Evolutionary conservation across 2,329 filamentous ascomycete genomes (phyloP).

Genomic region (Trichoderma breve): DNA sequence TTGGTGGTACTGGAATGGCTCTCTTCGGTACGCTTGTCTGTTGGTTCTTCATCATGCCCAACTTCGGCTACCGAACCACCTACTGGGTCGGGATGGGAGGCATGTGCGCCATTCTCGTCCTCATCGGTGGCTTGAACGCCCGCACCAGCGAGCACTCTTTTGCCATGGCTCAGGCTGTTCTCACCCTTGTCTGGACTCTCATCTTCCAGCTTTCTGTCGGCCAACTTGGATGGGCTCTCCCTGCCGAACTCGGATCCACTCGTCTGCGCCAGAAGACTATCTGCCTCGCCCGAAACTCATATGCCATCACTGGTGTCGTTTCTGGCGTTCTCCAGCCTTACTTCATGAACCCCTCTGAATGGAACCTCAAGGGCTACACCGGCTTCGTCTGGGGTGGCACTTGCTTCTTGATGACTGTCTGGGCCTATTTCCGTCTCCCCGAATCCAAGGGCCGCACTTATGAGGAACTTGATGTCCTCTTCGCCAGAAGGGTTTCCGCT

Average conservation of each 20-base stretch:
- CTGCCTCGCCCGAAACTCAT: conserved; percentile 46
- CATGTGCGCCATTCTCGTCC: conserved; percentile 39
- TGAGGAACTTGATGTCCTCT: conserved; percentile 40
- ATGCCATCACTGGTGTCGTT: conserved; percentile 49
- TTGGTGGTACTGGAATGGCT: conserved; percentile 41
- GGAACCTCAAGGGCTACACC: conserved; percentile 48
- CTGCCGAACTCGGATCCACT: conserved; percentile 47
- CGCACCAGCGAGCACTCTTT: conserved; percentile 27
- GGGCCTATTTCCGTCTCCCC: conserved; percentile 51
- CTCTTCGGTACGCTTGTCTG: conserved; percentile 44
- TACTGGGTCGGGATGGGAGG: conserved; percentile 44
- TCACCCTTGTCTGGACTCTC: conserved; percentile 36
- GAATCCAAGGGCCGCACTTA: conserved; percentile 52
- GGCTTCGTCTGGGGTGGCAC: conserved; percentile 49
- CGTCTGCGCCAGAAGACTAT: conserved; percentile 56
- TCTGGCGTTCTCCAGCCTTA: conserved; percentile 50
- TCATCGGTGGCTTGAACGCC: conserved; percentile 44
- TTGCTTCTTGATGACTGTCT: conserved; percentile 47
- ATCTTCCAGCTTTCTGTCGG: conserved; percentile 39
- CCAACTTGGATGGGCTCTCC: conserved; percentile 36
- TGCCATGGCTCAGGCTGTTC: conserved; percentile 36
- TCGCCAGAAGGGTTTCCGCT: conserved; percentile 32
- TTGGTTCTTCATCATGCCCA: conserved; percentile 42
- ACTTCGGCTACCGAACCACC: conserved; percentile 45
- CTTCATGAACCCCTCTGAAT: conserved; percentile 45